A percentile compares a stretch with the other conserved stretches of the same genome.
These are phyloP conservation scores for Alternaria sp. DNA, from an alignment of 2,329 filamentous ascomycete genomes.

Conservation along the genomic window DNA sequence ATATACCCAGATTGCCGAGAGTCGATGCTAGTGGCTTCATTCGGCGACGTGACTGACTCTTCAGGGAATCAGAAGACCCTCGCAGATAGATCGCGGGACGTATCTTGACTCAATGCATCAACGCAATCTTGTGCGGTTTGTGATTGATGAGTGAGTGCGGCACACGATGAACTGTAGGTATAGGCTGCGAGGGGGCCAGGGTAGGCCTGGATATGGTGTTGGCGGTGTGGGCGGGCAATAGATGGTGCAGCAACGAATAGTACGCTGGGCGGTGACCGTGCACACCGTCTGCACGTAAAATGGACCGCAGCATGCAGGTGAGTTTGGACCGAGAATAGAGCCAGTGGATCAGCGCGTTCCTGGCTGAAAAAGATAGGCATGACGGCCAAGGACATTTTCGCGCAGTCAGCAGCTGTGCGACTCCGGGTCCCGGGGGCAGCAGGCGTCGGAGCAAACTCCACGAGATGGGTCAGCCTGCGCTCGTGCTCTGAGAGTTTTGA, in stretches of 20 bases:
- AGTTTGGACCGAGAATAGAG: slow-evolving; percentile 15
- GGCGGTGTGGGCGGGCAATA: slow-evolving; percentile 16
- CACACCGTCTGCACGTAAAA: slow-evolving; percentile 4
- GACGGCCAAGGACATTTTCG: slow-evolving; percentile 3
- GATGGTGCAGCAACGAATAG: slow-evolving; percentile 6
- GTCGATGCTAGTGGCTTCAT: slow-evolving; percentile 9
- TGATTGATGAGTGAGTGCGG: slow-evolving; percentile 2
- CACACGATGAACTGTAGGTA: slow-evolving; percentile 4
- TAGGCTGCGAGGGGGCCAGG: slow-evolving; percentile 1
- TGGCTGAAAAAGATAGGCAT: slow-evolving; percentile 2
- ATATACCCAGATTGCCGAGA: slow-evolving; percentile 28
- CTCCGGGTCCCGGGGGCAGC: background rate
- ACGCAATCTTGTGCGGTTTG: slow-evolving; percentile 12
- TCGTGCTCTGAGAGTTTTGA: background rate
- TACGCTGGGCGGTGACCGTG: background rate
- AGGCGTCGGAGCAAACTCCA: background rate
- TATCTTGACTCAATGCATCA: slow-evolving; percentile 10
- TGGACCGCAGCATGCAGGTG: background rate
- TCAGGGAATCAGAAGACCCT: slow-evolving; percentile 1
- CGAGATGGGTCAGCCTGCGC: background rate
- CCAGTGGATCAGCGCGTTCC: slow-evolving; percentile 13
- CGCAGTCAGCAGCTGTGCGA: background rate
- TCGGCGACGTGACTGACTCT: slow-evolving; percentile 11
- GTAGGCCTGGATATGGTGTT: background rate
- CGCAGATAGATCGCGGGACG: background rate